Evolutionary conservation across 306 rosid genomes (phyloP), one percentile per base, ranked within the genome.

Genomic region (Astragalus glycyphyllos): DNA sequence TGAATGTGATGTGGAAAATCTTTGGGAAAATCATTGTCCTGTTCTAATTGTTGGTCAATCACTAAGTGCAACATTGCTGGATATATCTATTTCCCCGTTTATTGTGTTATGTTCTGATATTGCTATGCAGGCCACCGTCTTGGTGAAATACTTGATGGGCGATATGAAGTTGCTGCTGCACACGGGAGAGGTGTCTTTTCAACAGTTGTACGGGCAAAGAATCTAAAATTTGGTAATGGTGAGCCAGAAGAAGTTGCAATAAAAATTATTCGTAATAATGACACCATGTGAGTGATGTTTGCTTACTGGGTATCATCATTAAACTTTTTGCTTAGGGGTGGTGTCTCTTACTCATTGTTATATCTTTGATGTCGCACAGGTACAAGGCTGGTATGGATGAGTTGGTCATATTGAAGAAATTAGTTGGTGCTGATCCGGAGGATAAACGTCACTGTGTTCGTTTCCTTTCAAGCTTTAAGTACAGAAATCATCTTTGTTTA

Each of bases 401-500:
- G 74, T 85, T 89, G 82, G 90, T 90, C 74, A 84, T 95, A 82
- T 79, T 91, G 69, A 95, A 91, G 88, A 95, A 95, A 81, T 78
- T 95, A 95, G 97, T 83, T 50, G 99, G 96, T 84, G 96, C 96
- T 68, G 99, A 95, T 87, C 97, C 97, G 54, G 96, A 95, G 32
- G 89, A 95, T 82, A 95, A 89, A 88, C 99, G 99, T 72, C 97
- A 95, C 58, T 95, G 99, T 86, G 99, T 95, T 86, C 99, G 97
- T 74, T 91, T 95, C 82, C 87, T 91, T 77, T 95, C 99, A 76
- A 89, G 87, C 86, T 95, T 95, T 83, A 95, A 92, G 86, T 95
- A 91, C 85, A 84, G 99, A 82, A 95, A 95, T 84, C 99, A 95
- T 84, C 97, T 95, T 76, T 91, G 97, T 84, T 84, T 95, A 89